These are phyloP conservation scores for Luvunga scandens DNA, from an alignment of 345 rosid species.

Conservation along the genomic window DNA sequence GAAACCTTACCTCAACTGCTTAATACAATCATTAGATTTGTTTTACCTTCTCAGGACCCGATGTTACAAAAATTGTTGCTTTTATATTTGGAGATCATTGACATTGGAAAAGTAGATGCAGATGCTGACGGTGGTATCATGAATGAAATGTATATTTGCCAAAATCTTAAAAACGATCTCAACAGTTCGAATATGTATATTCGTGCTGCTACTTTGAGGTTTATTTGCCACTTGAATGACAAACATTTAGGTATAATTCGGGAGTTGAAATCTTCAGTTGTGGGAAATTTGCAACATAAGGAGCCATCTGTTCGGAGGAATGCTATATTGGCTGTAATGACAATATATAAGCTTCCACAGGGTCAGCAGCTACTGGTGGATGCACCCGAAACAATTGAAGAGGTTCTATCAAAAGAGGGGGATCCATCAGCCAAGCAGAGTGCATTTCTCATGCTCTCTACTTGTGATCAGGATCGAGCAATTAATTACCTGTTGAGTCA, in stretches of 20 bases:
- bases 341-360: constrained; percentile 67
- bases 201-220: constrained; percentile 76
- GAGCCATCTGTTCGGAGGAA: constrained; percentile 67
- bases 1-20: constrained; percentile 91
- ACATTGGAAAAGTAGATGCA: constrained; percentile 35
- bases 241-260: constrained; percentile 39
- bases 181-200: constrained; percentile 91
- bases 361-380: constrained; percentile 70
- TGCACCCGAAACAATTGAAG: constrained; percentile 75
- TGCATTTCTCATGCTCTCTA: constrained; percentile 79
- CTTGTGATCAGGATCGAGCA: constrained; percentile 66
- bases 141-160: constrained; percentile 94
- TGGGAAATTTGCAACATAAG: constrained; percentile 68
- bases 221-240: constrained; percentile 64
- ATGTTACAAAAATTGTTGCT: constrained; percentile 84
- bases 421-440: constrained; percentile 68
- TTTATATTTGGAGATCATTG: constrained; percentile 82
- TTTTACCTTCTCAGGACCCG: constrained; percentile 88
- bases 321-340: constrained; percentile 67
- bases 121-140: constrained; percentile 67
- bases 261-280: constrained; percentile 65
- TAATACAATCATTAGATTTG: constrained; percentile 88
- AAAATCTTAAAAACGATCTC: constrained; percentile 87
- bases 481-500: constrained; percentile 56
- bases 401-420: constrained; percentile 60